Conservation (phyloP, 495 filamentous ascomycete species). For the Ascobolus immersus region DNA sequence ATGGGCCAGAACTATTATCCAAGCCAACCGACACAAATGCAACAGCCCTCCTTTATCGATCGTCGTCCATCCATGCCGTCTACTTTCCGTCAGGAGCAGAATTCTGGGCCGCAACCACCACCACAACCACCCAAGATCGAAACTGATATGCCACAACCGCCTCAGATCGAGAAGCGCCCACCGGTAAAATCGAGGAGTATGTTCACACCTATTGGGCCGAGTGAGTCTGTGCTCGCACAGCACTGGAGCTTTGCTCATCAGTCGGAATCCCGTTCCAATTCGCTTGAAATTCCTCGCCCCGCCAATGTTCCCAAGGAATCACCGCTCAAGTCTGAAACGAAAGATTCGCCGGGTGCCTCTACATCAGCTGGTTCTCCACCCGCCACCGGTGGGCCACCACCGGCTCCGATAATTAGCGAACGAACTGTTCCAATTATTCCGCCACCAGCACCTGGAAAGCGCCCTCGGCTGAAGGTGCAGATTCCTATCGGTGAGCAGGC, state of each 20-base stretch:
- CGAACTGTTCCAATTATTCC: conserved; percentile 7
- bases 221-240: conserved; percentile 60
- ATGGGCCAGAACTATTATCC: conserved; percentile 11
- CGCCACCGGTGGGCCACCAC: too few species aligned
- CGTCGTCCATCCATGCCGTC: conserved; percentile 20
- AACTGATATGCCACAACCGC: conserved; percentile 14
- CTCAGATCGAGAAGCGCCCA: conserved; percentile 38
- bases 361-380: too few species aligned
- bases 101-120: conserved; percentile 16
- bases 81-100: conserved; percentile 18
- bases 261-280: too few species aligned
- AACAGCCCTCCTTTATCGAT: conserved; percentile 10
- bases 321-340: too few species aligned
- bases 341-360: too few species aligned
- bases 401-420: conserved; percentile 16
- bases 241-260: conserved; percentile 48
- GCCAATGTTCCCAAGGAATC: too few species aligned
- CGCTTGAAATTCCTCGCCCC: too few species aligned
- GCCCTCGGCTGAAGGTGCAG: conserved; percentile 71
- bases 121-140: conserved; percentile 13
- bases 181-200: conserved; percentile 71
- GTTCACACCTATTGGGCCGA: conserved; percentile 90
- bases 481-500: conserved; percentile 82
- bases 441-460: conserved; percentile 31
- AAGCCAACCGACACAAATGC: conserved; percentile 5